Base-by-base conservation (phyloP, 148 eudicot genomes). In the Arbutus unedo region DNA sequence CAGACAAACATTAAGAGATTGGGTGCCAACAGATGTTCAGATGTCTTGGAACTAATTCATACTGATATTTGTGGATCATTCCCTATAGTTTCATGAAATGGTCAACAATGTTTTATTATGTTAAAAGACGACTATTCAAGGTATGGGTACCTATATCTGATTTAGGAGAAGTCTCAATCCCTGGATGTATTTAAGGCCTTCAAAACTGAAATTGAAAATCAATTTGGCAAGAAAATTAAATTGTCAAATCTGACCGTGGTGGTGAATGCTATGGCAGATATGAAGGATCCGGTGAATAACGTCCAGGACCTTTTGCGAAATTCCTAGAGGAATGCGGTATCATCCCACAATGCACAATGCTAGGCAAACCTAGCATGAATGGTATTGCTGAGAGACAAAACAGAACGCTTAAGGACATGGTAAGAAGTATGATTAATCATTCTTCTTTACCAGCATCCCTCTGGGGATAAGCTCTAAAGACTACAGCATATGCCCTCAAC, bases 261-360 rank as follows among this genome's bases (percentile, higher is more conserved):
- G 38, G 38, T 31, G 1, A 31, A 31, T 31, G 1, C 38, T 31
- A 31, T 31, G 38, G 38, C 1, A 31, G 38, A 31, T 31, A 31
- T 31, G 38, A 31, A 0, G 38, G 38, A 31, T 31, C 1, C 1
- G 38, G 38, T 73, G 54, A 70, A 31, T 47, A 74, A 74, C 78
- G 51, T 73, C 76, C 9, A 57, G 50, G 81, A 59, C 50, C 49
- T 2, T 59, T 62, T 47, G 74, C 73, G 0, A 62, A n/a, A 3
- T 79, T 62, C 74, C 74, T 79, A 18, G 18, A 79, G 41, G 56
- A 79, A n/a, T 64, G 55, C 45, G 74, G 74, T 9, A 79, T 79
- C 8, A 55, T 79, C 18, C 73, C 73, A 6, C 41, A 62, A 23
- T 80, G 49, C 56, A 64, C 21, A 3, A 66, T 64, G 57, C 44